Percentiles rank a stretch among this genome's conserved stretches.
Evolutionary conservation across 768 basidiomycete genomes (phyloP).

Genomic region (Termitomyces sp.): DNA sequence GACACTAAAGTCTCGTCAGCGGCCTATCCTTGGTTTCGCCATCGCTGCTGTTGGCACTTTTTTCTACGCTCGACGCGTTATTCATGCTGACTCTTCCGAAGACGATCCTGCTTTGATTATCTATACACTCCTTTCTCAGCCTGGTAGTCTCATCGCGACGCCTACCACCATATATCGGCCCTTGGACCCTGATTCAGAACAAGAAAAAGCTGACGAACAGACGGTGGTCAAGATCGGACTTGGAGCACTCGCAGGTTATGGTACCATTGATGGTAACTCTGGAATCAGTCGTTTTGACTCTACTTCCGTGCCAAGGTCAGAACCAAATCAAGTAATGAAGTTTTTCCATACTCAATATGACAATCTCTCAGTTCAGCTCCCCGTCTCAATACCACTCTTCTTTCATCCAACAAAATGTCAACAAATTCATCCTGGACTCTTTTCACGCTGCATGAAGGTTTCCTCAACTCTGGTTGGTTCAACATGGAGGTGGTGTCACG

Average conservation of each 20-base stretch:
- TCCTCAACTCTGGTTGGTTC: slow-evolving; percentile 19
- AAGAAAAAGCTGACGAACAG: background rate
- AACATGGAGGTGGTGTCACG: slow-evolving; percentile 21
- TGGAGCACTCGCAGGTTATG: background rate
- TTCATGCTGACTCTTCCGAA: slow-evolving; percentile 9
- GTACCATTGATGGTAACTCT: slow-evolving; percentile 6
- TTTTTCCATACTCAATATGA: background rate
- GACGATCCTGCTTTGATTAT: background rate
- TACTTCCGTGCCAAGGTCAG: slow-evolving; percentile 13
- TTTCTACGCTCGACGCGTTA: slow-evolving; percentile 3
- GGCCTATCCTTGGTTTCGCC: slow-evolving; percentile 2
- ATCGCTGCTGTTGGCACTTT: slow-evolving; percentile 9
- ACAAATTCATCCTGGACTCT: slow-evolving; percentile 23
- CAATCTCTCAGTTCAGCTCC: background rate
- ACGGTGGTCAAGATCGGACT: background rate
- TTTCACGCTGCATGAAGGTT: slow-evolving; percentile 29
- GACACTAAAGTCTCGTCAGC: background rate
- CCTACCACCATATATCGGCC: background rate
- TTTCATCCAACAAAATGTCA: slow-evolving; percentile 3
- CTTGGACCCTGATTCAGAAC: background rate
- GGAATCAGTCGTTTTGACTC: slow-evolving; percentile 15
- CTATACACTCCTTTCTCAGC: background rate
- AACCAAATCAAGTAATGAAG: background rate
- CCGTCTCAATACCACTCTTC: slow-evolving; percentile 1
- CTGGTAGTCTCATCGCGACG: background rate